phyloP scores from a whole-genome alignment of 768 basidiomycete genomes.

The Trametes coccinea region DNA sequence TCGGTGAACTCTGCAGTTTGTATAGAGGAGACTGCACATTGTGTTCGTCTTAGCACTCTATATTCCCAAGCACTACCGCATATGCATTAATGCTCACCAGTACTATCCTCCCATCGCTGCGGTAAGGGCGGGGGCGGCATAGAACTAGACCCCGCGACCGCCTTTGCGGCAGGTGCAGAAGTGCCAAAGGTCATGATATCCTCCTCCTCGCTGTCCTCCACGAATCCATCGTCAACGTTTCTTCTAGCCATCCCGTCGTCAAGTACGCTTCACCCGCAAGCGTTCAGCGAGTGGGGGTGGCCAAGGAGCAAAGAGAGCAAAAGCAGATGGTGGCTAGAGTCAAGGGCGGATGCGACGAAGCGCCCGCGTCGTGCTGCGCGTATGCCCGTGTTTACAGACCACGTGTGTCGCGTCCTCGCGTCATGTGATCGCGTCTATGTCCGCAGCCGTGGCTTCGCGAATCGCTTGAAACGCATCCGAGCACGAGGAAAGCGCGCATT shows the following conservation, averaged over 20 bases:
- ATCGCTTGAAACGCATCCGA: neutral
- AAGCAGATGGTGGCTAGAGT: conserved; percentile 5
- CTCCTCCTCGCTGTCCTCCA: conserved; percentile 26
- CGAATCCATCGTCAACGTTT: conserved; percentile 4
- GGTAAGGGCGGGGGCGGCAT: neutral
- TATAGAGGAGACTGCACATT: conserved; percentile 5
- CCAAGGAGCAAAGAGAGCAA: neutral
- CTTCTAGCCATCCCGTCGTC: neutral
- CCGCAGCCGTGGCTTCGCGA: conserved; percentile 1
- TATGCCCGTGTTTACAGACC: conserved; percentile 11
- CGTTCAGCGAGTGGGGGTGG: neutral
- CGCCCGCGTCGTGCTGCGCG: neutral
- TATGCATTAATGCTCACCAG: neutral
- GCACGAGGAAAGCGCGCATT: neutral
- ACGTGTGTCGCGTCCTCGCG: conserved; percentile 11
- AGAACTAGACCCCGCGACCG: neutral
- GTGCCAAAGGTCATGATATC: conserved; percentile 13
- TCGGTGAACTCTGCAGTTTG: conserved; percentile 15
- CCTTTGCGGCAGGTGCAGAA: neutral
- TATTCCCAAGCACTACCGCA: too few species aligned
- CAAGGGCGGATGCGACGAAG: neutral
- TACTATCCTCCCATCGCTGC: neutral
- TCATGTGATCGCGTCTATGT: conserved; percentile 22
- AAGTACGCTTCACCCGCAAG: neutral
- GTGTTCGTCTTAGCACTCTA: too few species aligned